These are phyloP conservation scores for Ophiobolus disseminans DNA, from an alignment of 2,329 filamentous ascomycete genomes.

Conservation along the genomic window DNA sequence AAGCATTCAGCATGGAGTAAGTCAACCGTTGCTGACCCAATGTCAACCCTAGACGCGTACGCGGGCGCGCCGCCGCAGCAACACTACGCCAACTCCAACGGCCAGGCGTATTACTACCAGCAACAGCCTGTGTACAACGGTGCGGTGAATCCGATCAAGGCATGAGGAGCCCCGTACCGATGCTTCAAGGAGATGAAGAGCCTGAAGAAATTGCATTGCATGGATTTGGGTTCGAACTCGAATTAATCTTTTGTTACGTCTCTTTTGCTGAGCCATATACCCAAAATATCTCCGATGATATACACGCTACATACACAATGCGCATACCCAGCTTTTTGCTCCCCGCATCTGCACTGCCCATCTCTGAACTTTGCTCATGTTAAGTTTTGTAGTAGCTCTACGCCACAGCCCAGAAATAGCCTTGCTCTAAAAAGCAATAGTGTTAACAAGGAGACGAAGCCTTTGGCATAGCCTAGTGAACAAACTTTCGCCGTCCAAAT, in stretches of 20 bases:
- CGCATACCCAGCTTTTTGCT: too few species aligned
- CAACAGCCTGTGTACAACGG: conserved; percentile 17
- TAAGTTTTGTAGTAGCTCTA: too few species aligned
- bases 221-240: background rate
- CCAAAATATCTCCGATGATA: too few species aligned
- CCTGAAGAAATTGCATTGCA: background rate
- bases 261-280: background rate
- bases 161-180: background rate
- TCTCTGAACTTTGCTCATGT: too few species aligned
- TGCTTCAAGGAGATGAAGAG: background rate
- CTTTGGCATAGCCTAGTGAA: too few species aligned
- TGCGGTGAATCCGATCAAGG: background rate
- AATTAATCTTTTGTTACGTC: too few species aligned
- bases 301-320: too few species aligned
- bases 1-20: conserved; percentile 23
- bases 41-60: background rate
- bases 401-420: too few species aligned
- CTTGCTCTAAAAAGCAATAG: too few species aligned
- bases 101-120: conserved; percentile 23
- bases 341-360: too few species aligned
- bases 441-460: too few species aligned
- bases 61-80: conserved; percentile 9
- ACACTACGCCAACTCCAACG: conserved; percentile 16
- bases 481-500: too few species aligned
- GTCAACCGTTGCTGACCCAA: background rate